phyloP scores from a whole-genome alignment of 2,329 filamentous ascomycete species.

The Aciculosporium take region DNA sequence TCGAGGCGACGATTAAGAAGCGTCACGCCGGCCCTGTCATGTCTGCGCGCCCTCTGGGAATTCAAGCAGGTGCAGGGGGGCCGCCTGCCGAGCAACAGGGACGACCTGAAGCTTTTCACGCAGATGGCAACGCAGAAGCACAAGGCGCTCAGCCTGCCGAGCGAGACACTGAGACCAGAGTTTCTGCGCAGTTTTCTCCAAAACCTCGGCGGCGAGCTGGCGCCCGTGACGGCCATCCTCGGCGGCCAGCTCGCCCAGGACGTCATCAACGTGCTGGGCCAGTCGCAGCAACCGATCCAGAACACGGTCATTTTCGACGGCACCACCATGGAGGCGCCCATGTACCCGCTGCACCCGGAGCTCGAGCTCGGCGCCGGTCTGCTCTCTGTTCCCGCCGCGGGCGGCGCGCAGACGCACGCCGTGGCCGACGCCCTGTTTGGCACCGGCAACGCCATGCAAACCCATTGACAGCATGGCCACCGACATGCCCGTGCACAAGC shows the following conservation, averaged over 20 bases:
- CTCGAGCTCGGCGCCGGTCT: conserved; percentile 36
- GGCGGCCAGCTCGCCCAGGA: conserved; percentile 89
- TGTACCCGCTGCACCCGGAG: conserved; percentile 70
- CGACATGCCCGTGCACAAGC: not conserved
- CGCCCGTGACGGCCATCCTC: conserved; percentile 75
- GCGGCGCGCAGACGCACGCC: too few species aligned
- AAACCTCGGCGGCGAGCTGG: conserved; percentile 71
- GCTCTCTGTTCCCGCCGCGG: conserved; percentile 18
- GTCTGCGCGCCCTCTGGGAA: conserved; percentile 79
- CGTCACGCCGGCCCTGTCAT: conserved; percentile 75
- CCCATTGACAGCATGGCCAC: not conserved
- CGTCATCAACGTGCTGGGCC: conserved; percentile 88
- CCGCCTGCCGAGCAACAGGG: conserved; percentile 39
- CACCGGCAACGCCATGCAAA: not conserved
- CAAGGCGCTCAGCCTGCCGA: conserved; percentile 54
- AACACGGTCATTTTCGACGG: conserved; percentile 91
- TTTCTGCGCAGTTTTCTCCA: conserved; percentile 76
- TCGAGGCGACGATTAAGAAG: conserved; percentile 55
- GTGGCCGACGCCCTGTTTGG: not conserved
- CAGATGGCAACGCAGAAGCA: conserved; percentile 65
- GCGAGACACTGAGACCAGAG: conserved; percentile 51
- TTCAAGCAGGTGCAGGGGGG: conserved; percentile 45
- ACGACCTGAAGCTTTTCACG: conserved; percentile 65
- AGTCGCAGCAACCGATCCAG: conserved; percentile 86
- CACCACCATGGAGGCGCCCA: conserved; percentile 58